Percentiles rank a stretch among this genome's conserved stretches.
Evolutionary conservation across 805 yeast species (phyloP).

Genomic region (Candida boidinii): DNA sequence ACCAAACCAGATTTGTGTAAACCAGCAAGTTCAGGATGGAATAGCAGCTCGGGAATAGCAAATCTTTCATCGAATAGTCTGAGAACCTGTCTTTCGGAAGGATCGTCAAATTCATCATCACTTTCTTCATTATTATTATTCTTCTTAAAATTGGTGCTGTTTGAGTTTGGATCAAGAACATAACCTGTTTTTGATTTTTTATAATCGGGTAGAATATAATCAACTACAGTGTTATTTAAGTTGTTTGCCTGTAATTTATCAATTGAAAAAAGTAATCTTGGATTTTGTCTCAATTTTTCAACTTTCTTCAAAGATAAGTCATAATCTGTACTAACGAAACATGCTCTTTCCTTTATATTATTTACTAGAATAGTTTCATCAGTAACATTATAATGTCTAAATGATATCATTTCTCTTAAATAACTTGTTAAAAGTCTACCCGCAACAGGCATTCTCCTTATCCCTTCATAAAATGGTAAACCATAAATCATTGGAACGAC

Average conservation of each 20-base stretch:
- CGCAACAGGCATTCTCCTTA: conserved; percentile 73
- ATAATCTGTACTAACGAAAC: conserved; percentile 61
- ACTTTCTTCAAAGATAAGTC: conserved; percentile 17
- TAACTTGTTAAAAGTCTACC: conserved; percentile 81
- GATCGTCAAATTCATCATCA: conserved; percentile 19
- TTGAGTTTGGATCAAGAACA: conserved; percentile 26
- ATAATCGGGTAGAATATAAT: conserved; percentile 82
- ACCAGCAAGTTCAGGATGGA: conserved; percentile 78
- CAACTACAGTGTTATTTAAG: conserved; percentile 35
- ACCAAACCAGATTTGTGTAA: conserved; percentile 74
- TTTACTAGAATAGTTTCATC: conserved; percentile 84
- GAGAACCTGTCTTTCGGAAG: conserved; percentile 60
- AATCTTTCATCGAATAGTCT: conserved; percentile 78
- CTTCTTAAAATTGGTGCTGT: neutral
- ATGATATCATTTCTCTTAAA: conserved; percentile 76
- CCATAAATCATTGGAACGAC: conserved; percentile 79
- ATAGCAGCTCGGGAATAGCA: conserved; percentile 76
- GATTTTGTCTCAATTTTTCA: conserved; percentile 14
- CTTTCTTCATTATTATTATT: conserved; percentile 3
- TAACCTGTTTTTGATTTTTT: conserved; percentile 75
- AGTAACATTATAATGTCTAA: conserved; percentile 85
- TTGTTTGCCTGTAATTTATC: conserved; percentile 11
- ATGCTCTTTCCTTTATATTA: conserved; percentile 72
- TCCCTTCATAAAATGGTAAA: conserved; percentile 65
- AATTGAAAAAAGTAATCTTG: conserved; percentile 11